Conservation (phyloP, 371 early-diverging fungal genomes). For the Apophysomyces elegans region DNA sequence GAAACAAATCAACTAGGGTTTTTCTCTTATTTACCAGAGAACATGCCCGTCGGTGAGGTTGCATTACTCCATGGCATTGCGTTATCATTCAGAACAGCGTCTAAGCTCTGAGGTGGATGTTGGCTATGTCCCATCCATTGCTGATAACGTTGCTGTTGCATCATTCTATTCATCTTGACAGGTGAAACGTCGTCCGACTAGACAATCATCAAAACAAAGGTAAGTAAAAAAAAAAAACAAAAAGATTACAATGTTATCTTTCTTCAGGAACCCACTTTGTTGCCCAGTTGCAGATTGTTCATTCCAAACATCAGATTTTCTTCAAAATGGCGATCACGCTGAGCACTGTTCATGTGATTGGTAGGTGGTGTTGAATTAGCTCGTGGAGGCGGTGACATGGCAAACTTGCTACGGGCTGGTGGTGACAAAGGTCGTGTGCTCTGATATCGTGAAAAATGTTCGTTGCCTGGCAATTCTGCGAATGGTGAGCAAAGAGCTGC, state of each 20-base stretch:
- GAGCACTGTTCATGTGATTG: conserved; percentile 21
- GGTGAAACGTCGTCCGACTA: conserved; percentile 5
- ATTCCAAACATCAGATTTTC: conserved; percentile 26
- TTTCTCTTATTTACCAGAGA: conserved; percentile 10
- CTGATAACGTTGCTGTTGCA: conserved; percentile 30
- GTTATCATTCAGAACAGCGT: conserved; percentile 36
- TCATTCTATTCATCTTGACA: conserved; percentile 9
- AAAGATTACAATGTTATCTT: no score
- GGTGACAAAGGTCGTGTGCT: conserved; percentile 30
- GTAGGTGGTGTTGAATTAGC: conserved; percentile 51
- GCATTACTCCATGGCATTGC: conserved; percentile 27
- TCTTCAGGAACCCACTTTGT: conserved; percentile 19
- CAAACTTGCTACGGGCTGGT: conserved; percentile 33
- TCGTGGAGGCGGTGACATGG: conserved; percentile 42
- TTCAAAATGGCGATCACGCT: conserved; percentile 21
- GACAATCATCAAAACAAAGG: background rate
- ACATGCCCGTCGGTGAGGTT: conserved; percentile 21
- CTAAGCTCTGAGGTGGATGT: conserved; percentile 31
- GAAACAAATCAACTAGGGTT: no score
- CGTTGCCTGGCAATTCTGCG: background rate
- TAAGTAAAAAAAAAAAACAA: background rate
- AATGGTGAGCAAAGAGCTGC: background rate
- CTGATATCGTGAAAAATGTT: conserved; percentile 6
- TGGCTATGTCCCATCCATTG: conserved; percentile 33
- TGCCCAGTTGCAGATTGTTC: conserved; percentile 17